A percentile compares a stretch with the other conserved stretches of the same genome.
Conservation (phyloP, 1,284 basidiomycete genomes). For the Cryptococcus sp. region DNA sequence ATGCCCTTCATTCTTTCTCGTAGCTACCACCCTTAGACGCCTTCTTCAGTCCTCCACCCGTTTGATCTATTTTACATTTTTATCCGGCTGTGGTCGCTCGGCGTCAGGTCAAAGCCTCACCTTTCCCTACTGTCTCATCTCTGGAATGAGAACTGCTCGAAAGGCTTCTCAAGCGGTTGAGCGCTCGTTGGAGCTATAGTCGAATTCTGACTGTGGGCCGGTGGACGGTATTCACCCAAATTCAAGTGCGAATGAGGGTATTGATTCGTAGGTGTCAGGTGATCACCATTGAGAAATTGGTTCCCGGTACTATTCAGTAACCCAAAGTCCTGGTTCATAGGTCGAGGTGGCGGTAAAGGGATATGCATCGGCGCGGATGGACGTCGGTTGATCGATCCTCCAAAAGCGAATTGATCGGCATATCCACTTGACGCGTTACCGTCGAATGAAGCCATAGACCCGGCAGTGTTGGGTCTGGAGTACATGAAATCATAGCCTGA, state of each 20-base stretch:
- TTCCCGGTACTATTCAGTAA: conserved; percentile 9
- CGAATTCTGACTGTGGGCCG: too few relatives aligned
- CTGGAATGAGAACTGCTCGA: too few relatives aligned
- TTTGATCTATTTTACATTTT: too few relatives aligned
- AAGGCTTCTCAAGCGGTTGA: too few relatives aligned
- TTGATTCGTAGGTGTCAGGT: conserved; percentile 27
- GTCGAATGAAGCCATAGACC: not conserved
- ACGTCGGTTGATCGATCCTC: conserved; percentile 9
- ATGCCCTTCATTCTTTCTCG: too few relatives aligned
- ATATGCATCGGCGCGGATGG: conserved; percentile 27
- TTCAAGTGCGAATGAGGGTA: conserved; percentile 20
- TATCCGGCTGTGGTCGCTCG: too few relatives aligned
- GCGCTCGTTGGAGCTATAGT: too few relatives aligned
- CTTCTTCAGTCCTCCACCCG: too few relatives aligned
- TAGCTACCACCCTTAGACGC: too few relatives aligned
- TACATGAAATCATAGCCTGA: conserved; percentile 1
- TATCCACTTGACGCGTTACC: not conserved
- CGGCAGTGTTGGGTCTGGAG: conserved; percentile 4
- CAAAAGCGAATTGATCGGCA: not conserved
- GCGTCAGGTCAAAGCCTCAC: too few relatives aligned
- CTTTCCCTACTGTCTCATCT: too few relatives aligned
- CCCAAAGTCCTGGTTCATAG: not conserved
- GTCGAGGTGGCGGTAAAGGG: conserved; percentile 13
- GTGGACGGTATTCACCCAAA: too few relatives aligned
- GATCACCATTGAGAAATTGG: conserved; percentile 21